These are phyloP conservation scores for Diplodia scrobiculata DNA, from an alignment of 2,329 filamentous ascomycete species.

Conservation along the genomic window DNA sequence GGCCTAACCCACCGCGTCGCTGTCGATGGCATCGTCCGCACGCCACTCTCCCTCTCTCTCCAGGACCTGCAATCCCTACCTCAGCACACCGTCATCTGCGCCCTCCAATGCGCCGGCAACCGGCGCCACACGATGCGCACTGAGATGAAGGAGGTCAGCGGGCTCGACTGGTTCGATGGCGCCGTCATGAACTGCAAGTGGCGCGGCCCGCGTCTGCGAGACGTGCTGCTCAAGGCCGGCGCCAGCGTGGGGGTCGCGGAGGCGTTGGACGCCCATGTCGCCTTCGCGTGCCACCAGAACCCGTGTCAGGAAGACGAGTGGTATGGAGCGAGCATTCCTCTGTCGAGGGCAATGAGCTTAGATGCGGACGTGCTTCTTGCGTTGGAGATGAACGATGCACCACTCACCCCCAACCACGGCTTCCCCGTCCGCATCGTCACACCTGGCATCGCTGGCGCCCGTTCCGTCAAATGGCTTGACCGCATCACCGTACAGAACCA, in stretches of 20 bases:
- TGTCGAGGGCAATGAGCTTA: conserved; percentile 50
- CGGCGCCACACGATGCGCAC: conserved; percentile 64
- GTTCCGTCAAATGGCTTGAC: conserved; percentile 61
- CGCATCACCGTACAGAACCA: conserved; percentile 54
- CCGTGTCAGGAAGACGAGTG: conserved; percentile 58
- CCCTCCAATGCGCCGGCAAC: conserved; percentile 63
- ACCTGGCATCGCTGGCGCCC: conserved; percentile 57
- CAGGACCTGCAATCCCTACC: conserved; percentile 52
- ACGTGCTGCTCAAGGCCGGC: conserved; percentile 50
- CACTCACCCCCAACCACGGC: conserved; percentile 54
- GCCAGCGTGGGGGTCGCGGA: conserved; percentile 46
- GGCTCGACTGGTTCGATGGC: conserved; percentile 63
- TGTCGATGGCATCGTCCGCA: conserved; percentile 55
- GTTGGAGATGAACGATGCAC: conserved; percentile 55
- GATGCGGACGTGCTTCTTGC: conserved; percentile 54
- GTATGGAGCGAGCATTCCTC: conserved; percentile 59
- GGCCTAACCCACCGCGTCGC: conserved; percentile 47
- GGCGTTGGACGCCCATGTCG: conserved; percentile 51
- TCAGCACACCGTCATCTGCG: conserved; percentile 60
- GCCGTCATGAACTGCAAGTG: conserved; percentile 64
- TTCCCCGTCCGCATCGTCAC: conserved; percentile 56
- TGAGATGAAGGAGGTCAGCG: conserved; percentile 59
- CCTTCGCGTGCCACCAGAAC: conserved; percentile 58
- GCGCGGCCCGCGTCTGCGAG: conserved; percentile 56
- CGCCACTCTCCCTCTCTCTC: conserved; percentile 51